Base-by-base conservation (phyloP, 768 basidiomycete genomes). In the Auriscalpium orientale region DNA sequence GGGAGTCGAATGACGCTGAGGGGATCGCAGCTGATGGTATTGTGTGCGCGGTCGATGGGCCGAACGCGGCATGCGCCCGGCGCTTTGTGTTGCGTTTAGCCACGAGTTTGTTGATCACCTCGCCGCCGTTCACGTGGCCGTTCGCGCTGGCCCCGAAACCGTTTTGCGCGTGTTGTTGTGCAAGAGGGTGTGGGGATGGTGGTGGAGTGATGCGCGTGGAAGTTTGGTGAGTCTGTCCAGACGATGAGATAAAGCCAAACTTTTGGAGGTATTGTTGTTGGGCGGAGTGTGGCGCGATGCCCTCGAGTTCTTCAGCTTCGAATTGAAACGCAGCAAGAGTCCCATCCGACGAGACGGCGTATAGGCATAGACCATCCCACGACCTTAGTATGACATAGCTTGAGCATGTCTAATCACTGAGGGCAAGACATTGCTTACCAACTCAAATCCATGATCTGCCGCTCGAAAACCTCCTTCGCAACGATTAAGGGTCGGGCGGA, bases 321-420 rank as follows among this genome's bases (percentile, higher is more conserved):
- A 98, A 98, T 61, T 80, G 77, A 71, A 97, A 90, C 2, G 87
- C 91, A 1, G 85, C 91, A 54, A 98, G 83, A 0, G 94, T 94
- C 2, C 97, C 97, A 66, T 99, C 97, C 0, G 93, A 95, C 1
- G 95, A 97, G 57, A 90, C 92, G 0, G 93, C 94, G 63, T 95
- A 98, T 0, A 99, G 79, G 2, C 89, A 89, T 46, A 89, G 77
- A 9, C 97, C 97, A 66, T 98, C 95, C 70, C 81, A 83, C 9
- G 94, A 94, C 94, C 94, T 97, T 60, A 4, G 18, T 44, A 51
- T 22, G 37, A 28, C 53, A 37, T 33, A 58, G 57, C 57, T 51
- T 13, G 51, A 66, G 47, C 37, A 21, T 11, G 13, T 54, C 13
- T 34, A 15, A n/a, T 11, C 46, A 46, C 28, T 28, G 28, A 28